Evolutionary conservation across 768 basidiomycete genomes (phyloP).

Genomic region (Hirschioporus abietinus): DNA sequence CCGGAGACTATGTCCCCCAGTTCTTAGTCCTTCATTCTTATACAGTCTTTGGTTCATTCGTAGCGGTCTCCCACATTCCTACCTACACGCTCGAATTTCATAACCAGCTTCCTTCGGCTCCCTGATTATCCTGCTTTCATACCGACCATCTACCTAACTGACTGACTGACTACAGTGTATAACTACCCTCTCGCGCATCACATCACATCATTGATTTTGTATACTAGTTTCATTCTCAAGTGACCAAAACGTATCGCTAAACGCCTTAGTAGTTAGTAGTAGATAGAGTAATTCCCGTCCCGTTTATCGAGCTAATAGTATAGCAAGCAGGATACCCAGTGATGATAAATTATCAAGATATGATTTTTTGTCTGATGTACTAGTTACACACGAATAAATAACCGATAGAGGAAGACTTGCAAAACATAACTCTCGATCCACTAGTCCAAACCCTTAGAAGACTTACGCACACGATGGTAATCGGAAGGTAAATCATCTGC

Average conservation of each 20-base stretch:
- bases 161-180: not conserved
- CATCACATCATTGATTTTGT: not conserved
- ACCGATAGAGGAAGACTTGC: not conserved
- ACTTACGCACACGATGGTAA: not conserved
- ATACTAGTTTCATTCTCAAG: not conserved
- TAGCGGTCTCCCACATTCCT: not conserved
- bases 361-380: not conserved
- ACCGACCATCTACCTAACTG: not conserved
- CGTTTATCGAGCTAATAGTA: not conserved
- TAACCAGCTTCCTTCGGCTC: not conserved
- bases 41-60: not conserved
- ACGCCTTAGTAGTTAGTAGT: not conserved
- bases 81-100: not conserved
- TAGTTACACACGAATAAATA: not conserved
- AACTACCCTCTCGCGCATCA: not conserved
- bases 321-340: slow-evolving; percentile 1
- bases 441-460: not conserved
- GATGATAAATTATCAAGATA: not conserved
- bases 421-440: not conserved
- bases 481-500: not conserved
- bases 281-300: not conserved
- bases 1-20: not conserved
- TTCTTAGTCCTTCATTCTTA: not conserved
- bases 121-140: not conserved
- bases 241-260: not conserved